phyloP scores from a whole-genome alignment of 495 filamentous ascomycete species.

The Talaromyces liani region DNA sequence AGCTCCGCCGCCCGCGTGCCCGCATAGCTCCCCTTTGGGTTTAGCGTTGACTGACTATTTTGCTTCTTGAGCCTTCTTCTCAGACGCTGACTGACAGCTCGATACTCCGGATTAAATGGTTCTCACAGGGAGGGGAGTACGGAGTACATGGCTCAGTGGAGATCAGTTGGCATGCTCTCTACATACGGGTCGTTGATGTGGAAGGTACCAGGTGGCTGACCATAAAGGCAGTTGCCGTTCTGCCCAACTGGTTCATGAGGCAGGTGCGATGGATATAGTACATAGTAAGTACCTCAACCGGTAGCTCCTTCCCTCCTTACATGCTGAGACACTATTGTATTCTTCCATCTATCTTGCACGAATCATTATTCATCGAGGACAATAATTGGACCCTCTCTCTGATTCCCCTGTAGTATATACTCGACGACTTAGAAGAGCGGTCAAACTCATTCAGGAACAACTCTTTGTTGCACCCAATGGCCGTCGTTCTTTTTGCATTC shows the following conservation, averaged over 20 bases:
- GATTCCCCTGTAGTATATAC: too few relatives aligned
- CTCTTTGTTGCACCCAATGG: neutral
- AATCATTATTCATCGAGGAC: too few relatives aligned
- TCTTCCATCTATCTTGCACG: too few relatives aligned
- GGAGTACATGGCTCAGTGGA: too few relatives aligned
- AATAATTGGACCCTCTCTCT: too few relatives aligned
- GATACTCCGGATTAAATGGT: too few relatives aligned
- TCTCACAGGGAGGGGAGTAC: too few relatives aligned
- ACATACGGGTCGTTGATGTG: neutral
- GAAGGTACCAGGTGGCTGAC: neutral
- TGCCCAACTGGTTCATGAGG: too few relatives aligned
- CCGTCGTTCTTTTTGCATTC: neutral
- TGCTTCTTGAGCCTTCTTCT: too few relatives aligned
- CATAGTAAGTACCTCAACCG: too few relatives aligned
- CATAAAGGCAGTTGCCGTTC: neutral
- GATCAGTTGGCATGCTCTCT: too few relatives aligned
- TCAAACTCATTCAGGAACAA: neutral
- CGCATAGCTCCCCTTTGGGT: constrained; percentile 1
- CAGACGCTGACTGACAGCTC: neutral
- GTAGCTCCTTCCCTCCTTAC: neutral
- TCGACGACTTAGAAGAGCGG: neutral
- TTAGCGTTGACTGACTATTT: neutral
- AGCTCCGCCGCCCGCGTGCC: neutral
- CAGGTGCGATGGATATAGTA: too few relatives aligned
- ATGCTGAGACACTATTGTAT: neutral